A percentile compares a stretch with the other conserved stretches of the same genome.
Evolutionary conservation across 2,329 filamentous ascomycete species (phyloP).

Genomic region (Pseudocercospora eumusae): DNA sequence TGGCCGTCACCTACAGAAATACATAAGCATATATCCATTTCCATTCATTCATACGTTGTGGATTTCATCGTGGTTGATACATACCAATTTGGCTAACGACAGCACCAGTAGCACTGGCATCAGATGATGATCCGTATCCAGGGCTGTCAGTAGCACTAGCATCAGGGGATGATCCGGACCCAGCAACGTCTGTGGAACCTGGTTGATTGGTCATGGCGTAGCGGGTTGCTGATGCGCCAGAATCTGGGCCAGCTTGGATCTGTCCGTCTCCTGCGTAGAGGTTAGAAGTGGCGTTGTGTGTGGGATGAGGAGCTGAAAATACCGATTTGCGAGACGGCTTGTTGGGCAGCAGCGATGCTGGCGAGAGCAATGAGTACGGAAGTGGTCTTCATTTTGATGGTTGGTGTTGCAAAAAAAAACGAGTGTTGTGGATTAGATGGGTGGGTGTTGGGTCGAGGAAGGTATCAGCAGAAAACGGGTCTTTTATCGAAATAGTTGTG

Average conservation of each 20-base stretch:
- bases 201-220: not conserved
- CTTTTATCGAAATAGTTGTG: not conserved
- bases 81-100: slow-evolving; percentile 16
- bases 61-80: no score
- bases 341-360: slow-evolving; percentile 16
- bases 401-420: no score
- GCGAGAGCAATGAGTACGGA: slow-evolving; percentile 7
- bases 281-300: not conserved
- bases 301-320: not conserved
- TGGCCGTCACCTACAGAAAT: slow-evolving; percentile 7
- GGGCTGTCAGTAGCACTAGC: not conserved
- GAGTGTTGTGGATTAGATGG: not conserved
- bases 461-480: not conserved
- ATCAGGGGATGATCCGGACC: not conserved
- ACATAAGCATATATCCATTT: not conserved
- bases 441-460: not conserved
- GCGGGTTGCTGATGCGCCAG: not conserved
- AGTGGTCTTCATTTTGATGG: slow-evolving; percentile 14
- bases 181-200: not conserved
- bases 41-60: no score
- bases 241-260: slow-evolving; percentile 1
- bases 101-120: slow-evolving; percentile 3
- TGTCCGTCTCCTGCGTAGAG: slow-evolving; percentile 14
- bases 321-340: slow-evolving; percentile 17
- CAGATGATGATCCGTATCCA: not conserved